Evolutionary conservation across 75 land plant species (phyloP).

Genomic region (Selaginella moellendorffii): DNA sequence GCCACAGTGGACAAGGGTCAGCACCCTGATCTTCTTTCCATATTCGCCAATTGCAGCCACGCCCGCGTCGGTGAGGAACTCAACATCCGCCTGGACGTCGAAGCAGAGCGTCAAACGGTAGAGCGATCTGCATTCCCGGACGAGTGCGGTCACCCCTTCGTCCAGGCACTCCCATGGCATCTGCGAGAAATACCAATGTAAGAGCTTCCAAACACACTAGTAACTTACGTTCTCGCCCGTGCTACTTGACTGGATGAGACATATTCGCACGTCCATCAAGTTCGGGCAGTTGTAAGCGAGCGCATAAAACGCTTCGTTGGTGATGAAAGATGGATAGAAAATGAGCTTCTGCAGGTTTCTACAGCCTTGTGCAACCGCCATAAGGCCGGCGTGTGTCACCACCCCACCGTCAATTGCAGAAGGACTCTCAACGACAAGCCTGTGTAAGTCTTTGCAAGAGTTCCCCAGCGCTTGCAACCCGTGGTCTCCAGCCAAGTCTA

Average conservation of each 20-base stretch:
- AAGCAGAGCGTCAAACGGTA: conserved; percentile 15
- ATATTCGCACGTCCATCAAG: conserved; percentile 26
- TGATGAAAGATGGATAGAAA: conserved; percentile 32
- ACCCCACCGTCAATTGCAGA: conserved; percentile 19
- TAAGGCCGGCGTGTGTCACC: conserved; percentile 28
- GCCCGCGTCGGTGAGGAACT: conserved; percentile 13
- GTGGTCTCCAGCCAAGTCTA: conserved; percentile 25
- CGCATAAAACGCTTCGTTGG: conserved; percentile 23
- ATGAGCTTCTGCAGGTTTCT: conserved; percentile 23
- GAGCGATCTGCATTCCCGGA: conserved; percentile 11
- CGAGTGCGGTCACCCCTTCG: conserved; percentile 13
- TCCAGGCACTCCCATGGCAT: conserved; percentile 11
- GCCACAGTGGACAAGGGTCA: conserved; percentile 21
- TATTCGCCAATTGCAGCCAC: conserved; percentile 15
- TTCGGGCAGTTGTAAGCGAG: conserved; percentile 27
- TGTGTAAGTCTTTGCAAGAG: conserved; percentile 17
- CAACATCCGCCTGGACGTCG: conserved; percentile 11
- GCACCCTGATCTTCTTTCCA: conserved; percentile 12
- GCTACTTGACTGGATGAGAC: conserved; percentile 14
- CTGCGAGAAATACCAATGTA: no score
- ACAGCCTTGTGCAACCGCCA: conserved; percentile 26
- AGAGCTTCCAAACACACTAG: no score
- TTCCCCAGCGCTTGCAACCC: conserved; percentile 26
- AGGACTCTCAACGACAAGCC: conserved; percentile 30
- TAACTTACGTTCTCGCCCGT: conserved; percentile 8